These are phyloP conservation scores for Podosphaera xanthii DNA, from an alignment of 2,329 filamentous ascomycete species.

Conservation along the genomic window DNA sequence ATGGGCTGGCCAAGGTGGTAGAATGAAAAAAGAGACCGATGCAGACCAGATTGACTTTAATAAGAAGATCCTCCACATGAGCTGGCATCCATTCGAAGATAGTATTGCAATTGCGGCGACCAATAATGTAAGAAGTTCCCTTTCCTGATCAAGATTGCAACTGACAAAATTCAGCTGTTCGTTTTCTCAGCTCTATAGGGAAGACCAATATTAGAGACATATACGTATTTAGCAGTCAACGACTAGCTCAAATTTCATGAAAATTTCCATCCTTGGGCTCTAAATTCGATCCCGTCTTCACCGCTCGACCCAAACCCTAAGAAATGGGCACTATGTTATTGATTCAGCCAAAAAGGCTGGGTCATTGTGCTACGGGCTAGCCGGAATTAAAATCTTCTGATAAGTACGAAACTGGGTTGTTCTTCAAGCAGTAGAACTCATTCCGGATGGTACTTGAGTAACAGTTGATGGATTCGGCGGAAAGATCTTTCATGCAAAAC, in stretches of 20 bases:
- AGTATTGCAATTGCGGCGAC: conserved; percentile 98
- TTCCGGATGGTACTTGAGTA: conserved; percentile 2
- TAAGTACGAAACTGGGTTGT: conserved; percentile 5
- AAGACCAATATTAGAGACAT: neutral
- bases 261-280: neutral
- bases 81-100: conserved; percentile 98
- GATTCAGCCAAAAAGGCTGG: neutral
- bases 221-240: neutral
- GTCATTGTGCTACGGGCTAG: neutral
- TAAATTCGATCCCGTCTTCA: neutral
- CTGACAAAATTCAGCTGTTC: conserved; percentile 32
- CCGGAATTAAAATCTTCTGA: conserved; percentile 4
- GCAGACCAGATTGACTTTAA: conserved; percentile 99
- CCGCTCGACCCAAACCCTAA: neutral
- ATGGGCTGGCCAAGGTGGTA: conserved; percentile 53
- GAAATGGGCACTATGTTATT: neutral
- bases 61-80: conserved; percentile 99
- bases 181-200: conserved; percentile 54
- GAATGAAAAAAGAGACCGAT: conserved; percentile 98
- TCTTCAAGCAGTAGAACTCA: conserved; percentile 7
- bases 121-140: conserved; percentile 62
- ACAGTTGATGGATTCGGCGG: conserved; percentile 3
- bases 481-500: conserved; percentile 4
- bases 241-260: neutral
- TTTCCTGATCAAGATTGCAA: neutral